phyloP scores from a whole-genome alignment of 129 eudicot species.

The Dittrichia graveolens region DNA sequence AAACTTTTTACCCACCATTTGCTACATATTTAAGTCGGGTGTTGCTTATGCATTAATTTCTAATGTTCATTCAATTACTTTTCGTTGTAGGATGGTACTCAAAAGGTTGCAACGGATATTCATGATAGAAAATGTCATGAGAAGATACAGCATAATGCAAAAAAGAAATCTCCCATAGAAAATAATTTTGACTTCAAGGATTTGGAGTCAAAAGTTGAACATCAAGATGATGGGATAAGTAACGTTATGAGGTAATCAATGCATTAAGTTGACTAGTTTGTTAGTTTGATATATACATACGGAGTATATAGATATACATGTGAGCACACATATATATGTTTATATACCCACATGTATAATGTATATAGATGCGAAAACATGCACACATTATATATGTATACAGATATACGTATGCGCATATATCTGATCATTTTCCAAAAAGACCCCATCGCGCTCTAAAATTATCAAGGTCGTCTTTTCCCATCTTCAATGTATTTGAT shows the following conservation, averaged over 20 bases:
- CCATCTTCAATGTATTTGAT: no score
- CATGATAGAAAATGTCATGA: constrained; percentile 17
- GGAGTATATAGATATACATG: no score
- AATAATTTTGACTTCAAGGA: constrained; percentile 12
- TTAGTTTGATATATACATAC: no score
- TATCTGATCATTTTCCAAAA: no score
- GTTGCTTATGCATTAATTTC: constrained; percentile 5
- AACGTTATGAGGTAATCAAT: constrained; percentile 16
- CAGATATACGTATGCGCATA: no score
- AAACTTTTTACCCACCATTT: not conserved
- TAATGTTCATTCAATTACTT: constrained; percentile 5
- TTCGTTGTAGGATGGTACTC: constrained; percentile 38
- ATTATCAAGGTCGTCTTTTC: no score
- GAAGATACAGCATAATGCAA: constrained; percentile 24
- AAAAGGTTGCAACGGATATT: constrained; percentile 19
- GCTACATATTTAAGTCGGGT: not conserved
- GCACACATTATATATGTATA: no score
- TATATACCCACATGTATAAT: no score
- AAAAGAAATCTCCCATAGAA: constrained; percentile 28
- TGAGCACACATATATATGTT: no score
- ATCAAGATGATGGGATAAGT: constrained; percentile 22
- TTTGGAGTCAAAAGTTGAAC: constrained; percentile 28
- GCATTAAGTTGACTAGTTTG: no score
- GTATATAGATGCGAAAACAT: no score
- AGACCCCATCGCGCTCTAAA: no score